Evolutionary conservation across 257 asterid species (phyloP).

Genomic region (Anisodus tanguticus): DNA sequence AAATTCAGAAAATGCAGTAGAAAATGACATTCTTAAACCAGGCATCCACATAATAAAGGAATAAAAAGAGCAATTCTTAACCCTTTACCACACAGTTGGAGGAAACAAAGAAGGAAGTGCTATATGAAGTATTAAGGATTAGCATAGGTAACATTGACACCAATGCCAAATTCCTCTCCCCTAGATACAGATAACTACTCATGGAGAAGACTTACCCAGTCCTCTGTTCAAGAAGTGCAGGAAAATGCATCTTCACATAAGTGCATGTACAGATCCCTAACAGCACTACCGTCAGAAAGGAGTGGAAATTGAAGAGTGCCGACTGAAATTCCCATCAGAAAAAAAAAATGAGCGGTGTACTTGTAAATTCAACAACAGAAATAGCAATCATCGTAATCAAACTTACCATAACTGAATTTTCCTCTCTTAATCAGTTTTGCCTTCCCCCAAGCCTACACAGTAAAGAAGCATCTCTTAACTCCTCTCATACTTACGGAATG

Average conservation of each 20-base stretch:
- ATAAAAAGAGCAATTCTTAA: not conserved
- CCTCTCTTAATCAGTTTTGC: constrained; percentile 17
- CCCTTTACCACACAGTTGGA: not conserved
- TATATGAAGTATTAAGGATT: constrained; percentile 13
- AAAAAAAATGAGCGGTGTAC: constrained; percentile 28
- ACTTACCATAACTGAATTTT: constrained; percentile 27
- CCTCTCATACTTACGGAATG: not conserved
- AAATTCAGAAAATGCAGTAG: not conserved
- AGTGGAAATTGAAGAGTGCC: constrained; percentile 89
- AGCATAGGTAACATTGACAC: not conserved
- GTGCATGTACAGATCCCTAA: constrained; percentile 94
- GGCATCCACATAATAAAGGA: constrained; percentile 15
- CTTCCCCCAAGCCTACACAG: constrained; percentile 20
- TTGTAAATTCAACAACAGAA: not conserved
- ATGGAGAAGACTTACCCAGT: constrained; percentile 67
- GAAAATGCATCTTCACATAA: constrained; percentile 81
- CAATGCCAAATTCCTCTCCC: not conserved
- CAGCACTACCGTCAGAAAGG: constrained; percentile 85
- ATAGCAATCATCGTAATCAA: not conserved
- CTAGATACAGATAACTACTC: not conserved
- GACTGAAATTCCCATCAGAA: constrained; percentile 57
- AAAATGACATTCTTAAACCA: not conserved
- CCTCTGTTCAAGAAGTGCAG: constrained; percentile 89
- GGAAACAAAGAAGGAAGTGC: constrained; percentile 1
- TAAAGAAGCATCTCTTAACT: constrained; percentile 3